A percentile compares a stretch with the other conserved stretches of the same genome.
phyloP scores from a whole-genome alignment of 2,329 filamentous ascomycete species.

The Neoarthrinium moseri region DNA sequence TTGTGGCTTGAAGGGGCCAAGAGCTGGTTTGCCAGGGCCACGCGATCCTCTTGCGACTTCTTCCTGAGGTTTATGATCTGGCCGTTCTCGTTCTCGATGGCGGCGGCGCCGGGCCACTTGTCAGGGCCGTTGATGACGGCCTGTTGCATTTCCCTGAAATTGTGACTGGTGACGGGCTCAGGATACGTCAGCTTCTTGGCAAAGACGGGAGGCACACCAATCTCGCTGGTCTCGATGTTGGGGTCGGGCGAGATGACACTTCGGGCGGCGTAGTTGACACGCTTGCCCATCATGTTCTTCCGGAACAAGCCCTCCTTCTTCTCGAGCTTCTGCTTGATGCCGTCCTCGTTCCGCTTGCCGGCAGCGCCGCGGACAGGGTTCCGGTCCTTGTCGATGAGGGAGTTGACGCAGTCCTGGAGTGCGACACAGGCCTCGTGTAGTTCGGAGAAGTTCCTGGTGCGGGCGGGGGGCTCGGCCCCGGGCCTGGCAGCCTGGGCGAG shows the following conservation, averaged over 20 bases:
- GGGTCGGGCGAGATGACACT: constrained; percentile 98
- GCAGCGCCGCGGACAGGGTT: constrained; percentile 79
- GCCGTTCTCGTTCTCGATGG: constrained; percentile 94
- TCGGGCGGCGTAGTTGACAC: constrained; percentile 95
- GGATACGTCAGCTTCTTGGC: constrained; percentile 95
- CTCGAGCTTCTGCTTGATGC: constrained; percentile 96
- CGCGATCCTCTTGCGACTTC: constrained; percentile 84
- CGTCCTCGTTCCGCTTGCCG: constrained; percentile 78
- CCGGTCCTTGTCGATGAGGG: constrained; percentile 85
- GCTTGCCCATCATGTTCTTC: constrained; percentile 99
- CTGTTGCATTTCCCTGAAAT: constrained; percentile 93
- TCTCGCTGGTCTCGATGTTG: constrained; percentile 98
- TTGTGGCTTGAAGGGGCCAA: constrained; percentile 78
- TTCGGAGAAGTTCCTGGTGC: constrained; percentile 66
- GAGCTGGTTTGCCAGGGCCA: constrained; percentile 88
- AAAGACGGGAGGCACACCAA: constrained; percentile 97
- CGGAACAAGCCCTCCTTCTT: constrained; percentile 98
- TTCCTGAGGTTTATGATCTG: constrained; percentile 84
- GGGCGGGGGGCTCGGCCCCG: constrained; percentile 30
- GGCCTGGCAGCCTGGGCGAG: constrained; percentile 49
- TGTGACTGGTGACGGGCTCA: constrained; percentile 95
- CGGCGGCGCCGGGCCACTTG: constrained; percentile 90
- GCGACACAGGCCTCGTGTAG: constrained; percentile 80
- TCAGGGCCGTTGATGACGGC: constrained; percentile 93
- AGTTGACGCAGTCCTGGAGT: constrained; percentile 87